Evolutionary conservation across 306 rosid genomes (phyloP), one percentile per base, ranked within the genome.

Genomic region (Vigna nakashimae): DNA sequence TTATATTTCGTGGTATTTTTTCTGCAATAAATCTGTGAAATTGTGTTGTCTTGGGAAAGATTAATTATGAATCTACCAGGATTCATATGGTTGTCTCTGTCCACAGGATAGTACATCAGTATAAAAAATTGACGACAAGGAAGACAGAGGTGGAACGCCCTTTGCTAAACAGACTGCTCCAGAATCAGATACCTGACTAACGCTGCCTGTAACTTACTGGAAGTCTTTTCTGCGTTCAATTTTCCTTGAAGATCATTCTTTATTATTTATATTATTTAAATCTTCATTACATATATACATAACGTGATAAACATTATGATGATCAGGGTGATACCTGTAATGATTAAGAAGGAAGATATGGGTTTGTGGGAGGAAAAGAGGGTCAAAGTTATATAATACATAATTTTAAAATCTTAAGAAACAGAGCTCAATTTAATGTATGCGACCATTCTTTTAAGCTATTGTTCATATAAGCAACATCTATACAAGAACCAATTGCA

Each of bases 81-180:
- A 68, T 53, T 65, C 48, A 72, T 55, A 40, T 65, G 20, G 69
- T 77, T 57, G 53, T 82, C 73, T 42, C 60, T 81, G 56, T 28
- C 75, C n/a, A 57, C 97, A 92, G 95, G 84, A 58, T 62, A 71
- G 82, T 0, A 65, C 86, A 49, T 82, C 82, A 15, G 17, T 83
- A 84, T 88, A 86, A 16, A 75, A 79, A 81, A 20, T 60, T 67
- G 76, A 69, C 49, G 36, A 34, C 77, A 16, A 65, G 90, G 80
- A 78, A 75, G 38, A 82, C 71, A 69, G 97, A 92, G 55, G 83
- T 73, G 20, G 97, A 89, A 84, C 82, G 77, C 57, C 93, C 97
- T 38, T 87, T 95, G 73, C 88, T 95, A 50, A 86, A 84, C 9
- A 88, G 92, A 73, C 89, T 94, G 81, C 88, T 67, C 60, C 77